phyloP scores from a whole-genome alignment of 2,329 filamentous ascomycete species.

The Fusarium chlamydosporum region DNA sequence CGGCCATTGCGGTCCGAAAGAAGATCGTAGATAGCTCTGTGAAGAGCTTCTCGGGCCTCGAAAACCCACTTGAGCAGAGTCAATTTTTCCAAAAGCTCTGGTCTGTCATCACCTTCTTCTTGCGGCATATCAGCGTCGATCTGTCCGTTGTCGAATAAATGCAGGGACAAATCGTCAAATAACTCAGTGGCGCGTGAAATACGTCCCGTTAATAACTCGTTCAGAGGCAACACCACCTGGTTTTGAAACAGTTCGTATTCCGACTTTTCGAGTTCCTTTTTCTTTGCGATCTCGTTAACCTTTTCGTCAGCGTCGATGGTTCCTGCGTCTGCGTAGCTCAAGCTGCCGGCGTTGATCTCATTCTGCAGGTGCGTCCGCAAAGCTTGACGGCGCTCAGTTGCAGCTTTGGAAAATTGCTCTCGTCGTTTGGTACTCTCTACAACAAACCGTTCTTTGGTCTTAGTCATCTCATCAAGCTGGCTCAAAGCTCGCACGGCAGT shows the following conservation, averaged over 20 bases:
- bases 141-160: conserved; percentile 75
- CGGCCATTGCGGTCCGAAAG: conserved; percentile 87
- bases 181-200: conserved; percentile 80
- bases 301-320: conserved; percentile 83
- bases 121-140: conserved; percentile 85
- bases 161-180: conserved; percentile 81
- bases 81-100: conserved; percentile 92
- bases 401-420: conserved; percentile 67
- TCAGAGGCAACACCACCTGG: conserved; percentile 85
- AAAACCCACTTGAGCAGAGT: conserved; percentile 98
- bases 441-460: conserved; percentile 74
- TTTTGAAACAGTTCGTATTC: conserved; percentile 90
- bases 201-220: conserved; percentile 81
- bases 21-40: conserved; percentile 87
- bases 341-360: conserved; percentile 81
- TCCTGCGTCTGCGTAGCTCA: conserved; percentile 86
- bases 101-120: conserved; percentile 94
- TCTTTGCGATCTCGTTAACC: conserved; percentile 75
- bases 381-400: conserved; percentile 69
- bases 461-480: conserved; percentile 79
- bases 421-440: conserved; percentile 70
- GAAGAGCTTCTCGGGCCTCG: conserved; percentile 88
- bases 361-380: conserved; percentile 82
- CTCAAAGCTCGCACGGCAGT: conserved; percentile 79
- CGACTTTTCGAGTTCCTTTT: conserved; percentile 80